Evolutionary conservation across 257 asterid genomes (phyloP).

Genomic region (Nicotiana obtusifolia): DNA sequence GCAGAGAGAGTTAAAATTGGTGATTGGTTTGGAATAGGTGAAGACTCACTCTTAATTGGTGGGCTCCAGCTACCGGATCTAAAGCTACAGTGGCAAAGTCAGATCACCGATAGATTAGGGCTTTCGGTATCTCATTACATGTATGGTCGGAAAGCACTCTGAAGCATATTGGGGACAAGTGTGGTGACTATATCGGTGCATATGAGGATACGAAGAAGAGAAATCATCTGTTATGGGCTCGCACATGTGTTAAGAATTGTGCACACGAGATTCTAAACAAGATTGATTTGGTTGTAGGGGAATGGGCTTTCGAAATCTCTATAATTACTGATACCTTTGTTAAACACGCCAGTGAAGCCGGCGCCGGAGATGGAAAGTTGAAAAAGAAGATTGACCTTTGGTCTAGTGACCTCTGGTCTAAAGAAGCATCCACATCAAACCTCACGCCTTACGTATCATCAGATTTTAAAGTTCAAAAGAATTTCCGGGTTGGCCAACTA

Average conservation of each 20-base stretch:
- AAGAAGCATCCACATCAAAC: too few relatives aligned
- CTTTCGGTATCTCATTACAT: not conserved
- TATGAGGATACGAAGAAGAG: not conserved
- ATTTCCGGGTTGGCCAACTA: too few relatives aligned
- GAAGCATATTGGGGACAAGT: not conserved
- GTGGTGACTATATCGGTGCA: not conserved
- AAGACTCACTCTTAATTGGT: not conserved
- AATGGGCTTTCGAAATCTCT: not conserved
- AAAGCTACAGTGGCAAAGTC: not conserved
- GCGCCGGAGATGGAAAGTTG: too few relatives aligned
- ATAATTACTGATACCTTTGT: not conserved
- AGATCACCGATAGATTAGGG: not conserved
- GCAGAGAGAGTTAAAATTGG: not conserved
- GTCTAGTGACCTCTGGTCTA: too few relatives aligned
- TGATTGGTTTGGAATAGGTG: not conserved
- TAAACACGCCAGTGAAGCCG: too few relatives aligned
- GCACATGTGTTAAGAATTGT: not conserved
- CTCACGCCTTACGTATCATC: too few relatives aligned
- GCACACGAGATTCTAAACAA: not conserved
- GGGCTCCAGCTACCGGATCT: not conserved
- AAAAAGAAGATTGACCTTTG: too few relatives aligned
- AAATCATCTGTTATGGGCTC: not conserved
- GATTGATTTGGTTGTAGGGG: not conserved
- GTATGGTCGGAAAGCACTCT: too few relatives aligned
- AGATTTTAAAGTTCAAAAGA: too few relatives aligned